Conservation (phyloP, 208 protist genomes). For the Leishmania tropica region DNA sequence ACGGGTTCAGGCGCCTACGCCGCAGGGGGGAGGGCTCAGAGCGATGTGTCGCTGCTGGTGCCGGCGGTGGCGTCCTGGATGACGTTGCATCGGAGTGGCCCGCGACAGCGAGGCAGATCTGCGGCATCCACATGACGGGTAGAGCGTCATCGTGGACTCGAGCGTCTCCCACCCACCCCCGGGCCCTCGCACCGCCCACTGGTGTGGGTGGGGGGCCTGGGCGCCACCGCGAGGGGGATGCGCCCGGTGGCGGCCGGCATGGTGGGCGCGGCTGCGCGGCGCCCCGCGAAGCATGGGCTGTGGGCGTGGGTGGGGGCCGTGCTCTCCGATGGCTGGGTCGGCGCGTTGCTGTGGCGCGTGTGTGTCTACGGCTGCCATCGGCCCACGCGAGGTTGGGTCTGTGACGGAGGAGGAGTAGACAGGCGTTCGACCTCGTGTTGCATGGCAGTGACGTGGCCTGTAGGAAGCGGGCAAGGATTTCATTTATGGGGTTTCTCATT, state of each 20-base stretch:
- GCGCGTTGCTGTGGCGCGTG: no score
- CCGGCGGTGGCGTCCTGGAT: neutral
- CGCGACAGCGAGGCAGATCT: neutral
- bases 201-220: no score
- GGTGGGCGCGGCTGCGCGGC: neutral
- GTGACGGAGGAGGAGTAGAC: no score
- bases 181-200: neutral
- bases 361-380: no score
- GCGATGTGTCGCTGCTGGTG: neutral
- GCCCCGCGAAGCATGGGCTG: neutral
- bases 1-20: neutral
- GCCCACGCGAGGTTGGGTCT: no score
- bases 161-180: neutral
- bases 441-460: neutral
- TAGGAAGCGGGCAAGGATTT: neutral
- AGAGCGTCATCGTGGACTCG: neutral
- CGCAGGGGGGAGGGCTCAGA: neutral
- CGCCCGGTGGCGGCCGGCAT: neutral
- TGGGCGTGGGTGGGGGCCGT: no score
- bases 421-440: neutral
- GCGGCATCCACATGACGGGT: neutral
- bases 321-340: no score
- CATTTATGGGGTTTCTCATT: neutral
- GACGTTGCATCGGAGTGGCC: neutral
- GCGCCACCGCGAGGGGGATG: neutral